phyloP scores from a whole-genome alignment of 78 protist species.

The Dictyostelium capitatum region DNA sequence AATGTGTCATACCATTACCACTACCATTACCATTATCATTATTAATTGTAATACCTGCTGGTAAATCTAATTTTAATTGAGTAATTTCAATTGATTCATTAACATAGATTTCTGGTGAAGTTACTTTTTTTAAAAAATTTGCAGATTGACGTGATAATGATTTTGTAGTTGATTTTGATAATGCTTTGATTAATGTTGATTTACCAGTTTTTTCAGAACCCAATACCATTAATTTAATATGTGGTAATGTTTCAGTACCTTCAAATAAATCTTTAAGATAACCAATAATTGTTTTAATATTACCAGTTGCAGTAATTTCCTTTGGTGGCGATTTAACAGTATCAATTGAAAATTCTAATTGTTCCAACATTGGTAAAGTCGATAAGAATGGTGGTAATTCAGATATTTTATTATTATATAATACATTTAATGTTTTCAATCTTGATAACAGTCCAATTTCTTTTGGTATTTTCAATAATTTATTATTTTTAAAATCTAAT shows the following conservation, averaged over 20 bases:
- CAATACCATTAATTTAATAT: conserved; percentile 55
- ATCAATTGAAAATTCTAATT: conserved; percentile 32
- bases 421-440: conserved; percentile 31
- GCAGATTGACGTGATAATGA: neutral
- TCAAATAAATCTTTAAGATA: conserved; percentile 58
- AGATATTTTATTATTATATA: conserved; percentile 35
- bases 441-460: conserved; percentile 23
- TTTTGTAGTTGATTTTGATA: conserved; percentile 42
- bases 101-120: neutral
- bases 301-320: conserved; percentile 64
- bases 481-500: conserved; percentile 36
- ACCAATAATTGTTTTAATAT: conserved; percentile 26
- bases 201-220: conserved; percentile 58
- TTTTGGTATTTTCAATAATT: conserved; percentile 40
- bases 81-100: conserved; percentile 44
- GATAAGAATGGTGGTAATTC: conserved; percentile 57
- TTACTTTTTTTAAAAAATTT: conserved; percentile 8
- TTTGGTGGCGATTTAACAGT: conserved; percentile 63
- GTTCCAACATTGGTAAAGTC: neutral
- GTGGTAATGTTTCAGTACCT: conserved; percentile 39
- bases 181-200: neutral
- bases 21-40: neutral
- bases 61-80: conserved; percentile 56
- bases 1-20: neutral
- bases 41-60: neutral